Evolutionary conservation across 1,284 basidiomycete species (phyloP).

Genomic region (Papiliotrema fonsecae): DNA sequence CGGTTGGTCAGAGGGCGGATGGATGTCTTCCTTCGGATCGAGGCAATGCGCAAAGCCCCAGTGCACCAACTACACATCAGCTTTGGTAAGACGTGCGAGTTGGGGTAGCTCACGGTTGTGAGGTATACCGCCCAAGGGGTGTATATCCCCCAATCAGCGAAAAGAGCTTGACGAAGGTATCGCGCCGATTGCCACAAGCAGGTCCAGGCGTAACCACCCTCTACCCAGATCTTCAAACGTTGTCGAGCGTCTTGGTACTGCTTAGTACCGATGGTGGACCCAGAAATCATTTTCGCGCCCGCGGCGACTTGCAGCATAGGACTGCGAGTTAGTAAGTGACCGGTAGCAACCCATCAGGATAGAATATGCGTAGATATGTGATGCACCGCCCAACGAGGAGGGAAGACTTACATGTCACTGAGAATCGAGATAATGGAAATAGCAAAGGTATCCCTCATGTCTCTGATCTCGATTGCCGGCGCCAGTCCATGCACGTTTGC

Average conservation of each 20-base stretch:
- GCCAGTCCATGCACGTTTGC: conserved; percentile 14
- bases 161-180: conserved; percentile 33
- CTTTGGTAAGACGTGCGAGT: background rate
- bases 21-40: background rate
- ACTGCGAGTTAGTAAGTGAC: too few relatives aligned
- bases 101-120: conserved; percentile 23
- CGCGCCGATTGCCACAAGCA: conserved; percentile 41
- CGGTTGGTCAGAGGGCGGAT: background rate
- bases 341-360: background rate
- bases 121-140: conserved; percentile 36
- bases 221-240: conserved; percentile 32
- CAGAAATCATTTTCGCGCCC: conserved; percentile 31
- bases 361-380: background rate
- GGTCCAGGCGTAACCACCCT: conserved; percentile 38
- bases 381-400: background rate
- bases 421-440: conserved; percentile 38
- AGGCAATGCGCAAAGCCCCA: conserved; percentile 1
- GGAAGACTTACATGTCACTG: conserved; percentile 30
- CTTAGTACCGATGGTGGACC: conserved; percentile 26
- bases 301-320: conserved; percentile 42
- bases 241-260: conserved; percentile 34
- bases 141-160: conserved; percentile 36
- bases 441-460: conserved; percentile 37
- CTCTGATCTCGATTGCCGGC: conserved; percentile 23
- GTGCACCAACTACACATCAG: conserved; percentile 1